Conservation (phyloP, 441 rosid genomes). For the Corymbia citriodora region DNA sequence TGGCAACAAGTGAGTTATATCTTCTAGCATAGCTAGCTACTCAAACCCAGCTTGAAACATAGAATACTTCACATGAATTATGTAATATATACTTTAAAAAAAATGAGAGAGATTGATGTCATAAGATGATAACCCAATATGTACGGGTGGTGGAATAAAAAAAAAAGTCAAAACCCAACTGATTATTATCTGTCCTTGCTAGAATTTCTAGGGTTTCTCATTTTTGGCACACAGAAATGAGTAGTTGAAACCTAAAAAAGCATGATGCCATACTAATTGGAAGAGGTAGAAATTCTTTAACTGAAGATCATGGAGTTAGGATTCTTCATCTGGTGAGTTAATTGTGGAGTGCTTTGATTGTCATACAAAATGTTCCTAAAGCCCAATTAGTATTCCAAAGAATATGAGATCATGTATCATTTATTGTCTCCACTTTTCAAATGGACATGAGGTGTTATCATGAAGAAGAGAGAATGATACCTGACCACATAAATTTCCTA, state of each 20-base stretch:
- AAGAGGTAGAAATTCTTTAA: not conserved
- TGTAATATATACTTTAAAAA: not conserved
- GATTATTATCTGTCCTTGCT: not conserved
- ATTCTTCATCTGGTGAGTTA: not conserved
- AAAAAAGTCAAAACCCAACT: not conserved
- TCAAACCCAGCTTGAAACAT: not conserved
- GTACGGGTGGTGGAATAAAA: not conserved
- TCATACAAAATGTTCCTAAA: not conserved
- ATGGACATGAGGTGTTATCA: not conserved
- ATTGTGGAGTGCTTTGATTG: not conserved
- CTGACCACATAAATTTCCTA: not conserved
- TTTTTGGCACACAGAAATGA: not conserved
- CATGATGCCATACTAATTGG: not conserved
- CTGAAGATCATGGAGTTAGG: not conserved
- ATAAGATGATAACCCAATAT: not conserved
- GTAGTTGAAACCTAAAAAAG: not conserved
- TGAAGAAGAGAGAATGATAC: not conserved
- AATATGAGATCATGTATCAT: not conserved
- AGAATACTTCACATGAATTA: not conserved
- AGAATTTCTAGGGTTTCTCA: not conserved
- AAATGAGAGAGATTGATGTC: not conserved
- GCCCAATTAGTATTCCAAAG: not conserved
- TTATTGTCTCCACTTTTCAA: not conserved
- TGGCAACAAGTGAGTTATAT: conserved; percentile 38
- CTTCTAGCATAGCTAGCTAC: not conserved